A percentile compares a stretch with the other conserved stretches of the same genome.
Conservation (phyloP, 495 filamentous ascomycete species). For the Trichocladium uniseriatum region DNA sequence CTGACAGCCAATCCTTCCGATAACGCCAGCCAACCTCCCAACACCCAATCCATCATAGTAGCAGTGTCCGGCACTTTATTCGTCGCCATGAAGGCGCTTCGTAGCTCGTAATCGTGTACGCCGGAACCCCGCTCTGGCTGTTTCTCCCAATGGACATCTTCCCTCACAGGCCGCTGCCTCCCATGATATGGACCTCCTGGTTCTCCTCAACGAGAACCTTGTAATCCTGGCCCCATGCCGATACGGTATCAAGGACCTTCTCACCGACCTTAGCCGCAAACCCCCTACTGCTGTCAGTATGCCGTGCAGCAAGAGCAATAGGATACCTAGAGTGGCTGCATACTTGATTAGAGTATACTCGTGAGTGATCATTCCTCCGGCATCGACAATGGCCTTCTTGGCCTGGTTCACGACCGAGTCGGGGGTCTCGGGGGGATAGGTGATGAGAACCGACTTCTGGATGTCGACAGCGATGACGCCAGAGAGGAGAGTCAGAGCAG, state of each 20-base stretch:
- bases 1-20: no score
- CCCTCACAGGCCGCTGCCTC: not conserved
- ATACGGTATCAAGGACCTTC: constrained; percentile 59
- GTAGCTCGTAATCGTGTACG: not conserved
- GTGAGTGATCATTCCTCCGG: constrained; percentile 52
- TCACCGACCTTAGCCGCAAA: constrained; percentile 66
- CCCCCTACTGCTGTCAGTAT: constrained; percentile 42
- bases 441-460: constrained; percentile 68
- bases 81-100: not conserved
- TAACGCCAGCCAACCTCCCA: not conserved
- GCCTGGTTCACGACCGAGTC: constrained; percentile 56
- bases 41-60: not conserved
- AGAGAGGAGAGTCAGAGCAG: constrained; percentile 43
- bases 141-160: not conserved
- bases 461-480: constrained; percentile 45
- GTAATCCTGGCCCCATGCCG: constrained; percentile 53
- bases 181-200: constrained; percentile 26
- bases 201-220: constrained; percentile 70
- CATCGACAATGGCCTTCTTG: constrained; percentile 57
- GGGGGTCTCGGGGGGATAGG: constrained; percentile 65
- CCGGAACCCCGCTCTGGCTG: not conserved
- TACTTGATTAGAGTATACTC: constrained; percentile 52
- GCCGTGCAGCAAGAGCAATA: not conserved
- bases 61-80: not conserved
- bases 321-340: no score